phyloP scores from a whole-genome alignment of 140 eudicot species.

The Anethum foeniculum region DNA sequence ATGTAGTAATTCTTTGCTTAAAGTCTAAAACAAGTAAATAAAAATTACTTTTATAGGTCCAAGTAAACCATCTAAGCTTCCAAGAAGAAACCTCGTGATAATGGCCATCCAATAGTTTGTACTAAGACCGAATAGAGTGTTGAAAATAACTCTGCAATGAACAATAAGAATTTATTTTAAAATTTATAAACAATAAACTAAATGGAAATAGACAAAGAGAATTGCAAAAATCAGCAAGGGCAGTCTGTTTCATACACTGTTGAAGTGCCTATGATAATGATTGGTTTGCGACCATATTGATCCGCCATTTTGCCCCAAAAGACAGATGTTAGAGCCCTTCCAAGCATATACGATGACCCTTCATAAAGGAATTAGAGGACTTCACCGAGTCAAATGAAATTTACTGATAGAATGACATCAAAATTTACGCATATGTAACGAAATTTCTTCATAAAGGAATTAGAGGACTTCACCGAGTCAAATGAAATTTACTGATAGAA shows the following conservation, averaged over 20 bases:
- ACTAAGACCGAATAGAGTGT: constrained; percentile 82
- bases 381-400: constrained; percentile 2
- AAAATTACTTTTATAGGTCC: constrained; percentile 72
- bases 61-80: constrained; percentile 63
- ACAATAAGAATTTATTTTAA: not conserved
- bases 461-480: not conserved
- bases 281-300: constrained; percentile 88
- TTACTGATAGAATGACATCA: constrained; percentile 1
- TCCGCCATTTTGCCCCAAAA: constrained; percentile 88
- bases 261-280: constrained; percentile 55
- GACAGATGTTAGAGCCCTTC: constrained; percentile 71
- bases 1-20: constrained; percentile 1
- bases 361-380: constrained; percentile 19
- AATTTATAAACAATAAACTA: not conserved
- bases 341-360: constrained; percentile 92
- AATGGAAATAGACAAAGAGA: not conserved
- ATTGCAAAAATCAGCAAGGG: not conserved
- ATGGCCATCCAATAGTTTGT: constrained; percentile 81
- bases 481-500: constrained; percentile 8
- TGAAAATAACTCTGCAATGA: constrained; percentile 74
- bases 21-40: not conserved
- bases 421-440: not conserved
- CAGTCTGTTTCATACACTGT: constrained; percentile 45
- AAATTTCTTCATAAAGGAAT: no score
- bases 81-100: constrained; percentile 73